A percentile compares a stretch with the other conserved stretches of the same genome.
Evolutionary conservation across 805 yeast species (phyloP).

Genomic region (Komagataella pastoris): DNA sequence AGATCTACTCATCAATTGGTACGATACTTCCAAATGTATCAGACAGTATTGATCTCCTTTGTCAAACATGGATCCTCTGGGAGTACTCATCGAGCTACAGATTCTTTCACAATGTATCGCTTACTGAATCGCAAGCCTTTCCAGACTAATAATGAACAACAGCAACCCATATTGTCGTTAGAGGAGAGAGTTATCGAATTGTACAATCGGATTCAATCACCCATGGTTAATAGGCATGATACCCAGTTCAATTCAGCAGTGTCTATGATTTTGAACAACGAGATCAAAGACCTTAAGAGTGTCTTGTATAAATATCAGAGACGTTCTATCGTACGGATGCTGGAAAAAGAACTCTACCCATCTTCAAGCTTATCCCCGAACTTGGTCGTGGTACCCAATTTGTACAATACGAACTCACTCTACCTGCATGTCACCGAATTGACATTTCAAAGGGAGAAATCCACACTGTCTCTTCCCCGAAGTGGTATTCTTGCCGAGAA

Average conservation of each 20-base stretch:
- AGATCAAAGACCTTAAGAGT: conserved; percentile 34
- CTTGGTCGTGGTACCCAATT: conserved; percentile 1
- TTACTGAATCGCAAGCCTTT: background rate
- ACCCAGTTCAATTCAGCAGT: conserved; percentile 6
- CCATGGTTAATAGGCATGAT: conserved; percentile 4
- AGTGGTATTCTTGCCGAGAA: conserved; percentile 58
- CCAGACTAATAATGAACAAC: background rate
- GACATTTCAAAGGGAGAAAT: background rate
- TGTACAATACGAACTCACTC: background rate
- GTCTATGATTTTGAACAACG: conserved; percentile 13
- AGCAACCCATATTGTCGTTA: background rate
- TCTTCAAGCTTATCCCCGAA: conserved; percentile 12
- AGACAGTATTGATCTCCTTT: conserved; percentile 9
- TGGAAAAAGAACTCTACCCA: conserved; percentile 31
- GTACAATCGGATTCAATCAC: conserved; percentile 22
- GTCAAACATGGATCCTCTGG: conserved; percentile 7
- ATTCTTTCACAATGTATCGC: conserved; percentile 3
- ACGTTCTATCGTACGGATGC: conserved; percentile 49
- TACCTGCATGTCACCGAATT: background rate
- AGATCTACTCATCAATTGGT: conserved; percentile 2
- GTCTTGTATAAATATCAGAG: conserved; percentile 43
- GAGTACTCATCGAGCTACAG: conserved; percentile 6
- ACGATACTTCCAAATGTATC: background rate
- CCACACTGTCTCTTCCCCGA: conserved; percentile 21
- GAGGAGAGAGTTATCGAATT: conserved; percentile 15